These are phyloP conservation scores for Trypanosoma rangeli DNA, from an alignment of 208 protist genomes.

Conservation along the genomic window DNA sequence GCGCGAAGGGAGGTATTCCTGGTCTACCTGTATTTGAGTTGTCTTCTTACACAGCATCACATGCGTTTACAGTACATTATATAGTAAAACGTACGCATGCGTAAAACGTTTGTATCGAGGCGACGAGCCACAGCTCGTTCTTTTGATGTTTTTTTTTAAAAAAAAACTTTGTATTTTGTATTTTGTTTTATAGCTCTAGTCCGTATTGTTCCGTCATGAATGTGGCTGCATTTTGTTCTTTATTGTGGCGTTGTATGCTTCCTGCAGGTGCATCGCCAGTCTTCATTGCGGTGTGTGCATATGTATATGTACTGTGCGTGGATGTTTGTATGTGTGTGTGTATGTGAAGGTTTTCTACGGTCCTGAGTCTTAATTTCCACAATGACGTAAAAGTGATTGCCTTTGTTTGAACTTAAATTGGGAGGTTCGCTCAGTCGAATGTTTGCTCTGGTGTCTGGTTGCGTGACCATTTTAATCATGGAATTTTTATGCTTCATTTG, in stretches of 20 bases:
- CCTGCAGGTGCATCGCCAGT: background rate
- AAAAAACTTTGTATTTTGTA: background rate
- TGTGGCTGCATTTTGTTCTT: background rate
- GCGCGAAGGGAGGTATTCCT: background rate
- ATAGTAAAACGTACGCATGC: background rate
- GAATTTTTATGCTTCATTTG: background rate
- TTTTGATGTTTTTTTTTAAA: background rate
- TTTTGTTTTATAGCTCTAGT: background rate
- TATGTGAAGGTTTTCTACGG: background rate
- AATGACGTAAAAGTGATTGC: background rate
- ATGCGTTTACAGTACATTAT: background rate
- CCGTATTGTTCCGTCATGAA: background rate
- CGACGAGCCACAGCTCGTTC: background rate
- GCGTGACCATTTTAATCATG: background rate
- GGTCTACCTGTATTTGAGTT: background rate
- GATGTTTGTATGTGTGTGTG: background rate
- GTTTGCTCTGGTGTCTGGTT: background rate
- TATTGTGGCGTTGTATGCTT: background rate
- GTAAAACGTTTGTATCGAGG: background rate
- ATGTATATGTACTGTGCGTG: background rate
- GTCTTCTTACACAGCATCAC: background rate
- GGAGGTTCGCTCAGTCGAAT: background rate
- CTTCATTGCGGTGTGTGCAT: background rate
- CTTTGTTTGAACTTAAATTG: background rate
- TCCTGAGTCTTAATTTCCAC: background rate